Evolutionary conservation across 345 rosid genomes (phyloP).

Genomic region (Brassica rapa): DNA sequence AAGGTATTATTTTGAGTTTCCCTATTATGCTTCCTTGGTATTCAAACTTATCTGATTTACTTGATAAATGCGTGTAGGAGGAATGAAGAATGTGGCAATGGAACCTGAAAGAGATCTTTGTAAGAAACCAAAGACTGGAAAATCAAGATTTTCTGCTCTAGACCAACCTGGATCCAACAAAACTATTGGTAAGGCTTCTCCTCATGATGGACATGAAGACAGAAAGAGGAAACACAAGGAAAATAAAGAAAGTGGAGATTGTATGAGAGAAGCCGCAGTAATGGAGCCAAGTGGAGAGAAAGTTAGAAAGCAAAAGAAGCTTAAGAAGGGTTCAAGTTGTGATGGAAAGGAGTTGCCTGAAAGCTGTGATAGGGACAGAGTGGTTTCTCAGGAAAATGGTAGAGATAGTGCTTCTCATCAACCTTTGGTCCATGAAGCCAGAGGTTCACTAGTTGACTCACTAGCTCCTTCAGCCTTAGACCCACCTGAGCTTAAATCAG

Average conservation of each 20-base stretch:
- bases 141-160: slow-evolving; percentile 40
- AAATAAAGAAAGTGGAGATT: slow-evolving; percentile 39
- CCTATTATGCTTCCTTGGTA: neutral
- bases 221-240: slow-evolving; percentile 72
- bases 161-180: slow-evolving; percentile 47
- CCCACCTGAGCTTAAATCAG: slow-evolving; percentile 39
- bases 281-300: slow-evolving; percentile 59
- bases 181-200: slow-evolving; percentile 29
- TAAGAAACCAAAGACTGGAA: slow-evolving; percentile 67
- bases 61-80: slow-evolving; percentile 49
- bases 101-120: slow-evolving; percentile 58
- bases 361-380: slow-evolving; percentile 52
- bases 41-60: slow-evolving; percentile 23
- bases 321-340: slow-evolving; percentile 47
- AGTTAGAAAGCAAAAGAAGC: slow-evolving; percentile 59
- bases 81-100: slow-evolving; percentile 50
- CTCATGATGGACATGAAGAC: slow-evolving; percentile 41
- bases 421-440: slow-evolving; percentile 43
- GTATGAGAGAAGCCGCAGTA: slow-evolving; percentile 33
- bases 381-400: slow-evolving; percentile 43
- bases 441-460: slow-evolving; percentile 56
- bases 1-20: slow-evolving; percentile 57
- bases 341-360: slow-evolving; percentile 64
- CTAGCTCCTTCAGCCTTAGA: slow-evolving; percentile 53
- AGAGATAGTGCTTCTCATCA: slow-evolving; percentile 31